Conservation (phyloP, 345 rosid genomes). For the Microthlaspi erraticum region DNA sequence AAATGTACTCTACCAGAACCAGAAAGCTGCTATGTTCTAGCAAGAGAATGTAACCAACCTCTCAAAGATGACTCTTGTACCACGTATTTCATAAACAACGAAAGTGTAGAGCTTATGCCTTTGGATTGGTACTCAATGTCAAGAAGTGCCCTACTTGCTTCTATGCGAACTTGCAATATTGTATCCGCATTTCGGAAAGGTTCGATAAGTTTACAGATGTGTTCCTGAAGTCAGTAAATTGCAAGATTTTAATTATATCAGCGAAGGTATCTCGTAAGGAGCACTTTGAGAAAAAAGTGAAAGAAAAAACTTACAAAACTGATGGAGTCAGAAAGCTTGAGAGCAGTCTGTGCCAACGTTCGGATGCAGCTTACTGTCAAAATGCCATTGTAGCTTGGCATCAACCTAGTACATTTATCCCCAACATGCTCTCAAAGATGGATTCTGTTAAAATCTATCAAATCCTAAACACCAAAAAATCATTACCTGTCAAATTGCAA, state of each 20-base stretch:
- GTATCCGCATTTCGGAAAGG: conserved; percentile 68
- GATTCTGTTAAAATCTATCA: conserved; percentile 7
- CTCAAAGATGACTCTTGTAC: conserved; percentile 83
- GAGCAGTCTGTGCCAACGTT: conserved; percentile 81
- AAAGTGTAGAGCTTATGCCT: conserved; percentile 80
- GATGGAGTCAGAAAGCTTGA: conserved; percentile 78
- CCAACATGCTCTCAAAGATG: conserved; percentile 26
- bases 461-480: conserved; percentile 33
- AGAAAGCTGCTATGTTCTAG: conserved; percentile 18
- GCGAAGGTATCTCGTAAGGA: conserved; percentile 21
- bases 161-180: conserved; percentile 77
- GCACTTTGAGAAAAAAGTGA: conserved; percentile 6
- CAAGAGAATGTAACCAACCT: conserved; percentile 57
- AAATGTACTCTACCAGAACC: conserved; percentile 14
- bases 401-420: conserved; percentile 60
- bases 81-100: conserved; percentile 67
- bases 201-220: conserved; percentile 70
- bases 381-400: conserved; percentile 95
- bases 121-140: conserved; percentile 84
- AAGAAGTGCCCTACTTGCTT: conserved; percentile 90
- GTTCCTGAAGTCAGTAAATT: conserved; percentile 65
- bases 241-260: conserved; percentile 29
- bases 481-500: conserved; percentile 91
- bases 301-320: conserved; percentile 63
- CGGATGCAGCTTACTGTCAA: conserved; percentile 92